Conservation (phyloP, 805 yeast genomes). For the Novakomyces olei region DNA sequence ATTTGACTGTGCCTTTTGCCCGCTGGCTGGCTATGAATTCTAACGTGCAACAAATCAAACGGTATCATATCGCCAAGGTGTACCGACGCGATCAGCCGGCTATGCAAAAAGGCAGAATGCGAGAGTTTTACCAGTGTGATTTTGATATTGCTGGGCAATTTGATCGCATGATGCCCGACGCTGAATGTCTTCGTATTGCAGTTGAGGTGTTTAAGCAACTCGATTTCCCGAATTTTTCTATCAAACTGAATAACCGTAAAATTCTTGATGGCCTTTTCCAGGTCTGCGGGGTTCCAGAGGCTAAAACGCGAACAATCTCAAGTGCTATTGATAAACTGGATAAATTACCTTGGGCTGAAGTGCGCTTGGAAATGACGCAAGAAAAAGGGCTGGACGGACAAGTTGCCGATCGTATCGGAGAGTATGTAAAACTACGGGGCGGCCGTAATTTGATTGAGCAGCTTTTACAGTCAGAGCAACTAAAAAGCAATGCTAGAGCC, state of each 20-base stretch:
- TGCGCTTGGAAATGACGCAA: constrained; percentile 70
- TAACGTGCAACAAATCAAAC: constrained; percentile 65
- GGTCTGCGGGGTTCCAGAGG: constrained; percentile 83
- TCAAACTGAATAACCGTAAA: constrained; percentile 88
- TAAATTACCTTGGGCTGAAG: constrained; percentile 87
- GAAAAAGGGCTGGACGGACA: constrained; percentile 81
- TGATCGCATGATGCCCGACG: constrained; percentile 90
- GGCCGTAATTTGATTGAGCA: constrained; percentile 23
- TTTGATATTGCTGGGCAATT: constrained; percentile 87
- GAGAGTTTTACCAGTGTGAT: constrained; percentile 98
- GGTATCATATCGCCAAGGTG: constrained; percentile 94
- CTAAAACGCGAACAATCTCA: constrained; percentile 79
- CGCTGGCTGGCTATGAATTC: constrained; percentile 85
- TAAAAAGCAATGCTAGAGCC: constrained; percentile 49
- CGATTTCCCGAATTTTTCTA: constrained; percentile 73
- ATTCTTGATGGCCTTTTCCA: constrained; percentile 87
- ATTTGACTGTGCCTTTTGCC: constrained; percentile 95
- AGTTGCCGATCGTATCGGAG: constrained; percentile 84
- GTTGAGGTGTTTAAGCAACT: constrained; percentile 68
- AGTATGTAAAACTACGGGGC: constrained; percentile 71
- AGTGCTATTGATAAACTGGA: constrained; percentile 94
- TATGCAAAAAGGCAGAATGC: constrained; percentile 98
- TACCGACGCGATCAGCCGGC: constrained; percentile 99
- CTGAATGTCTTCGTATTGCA: constrained; percentile 60
- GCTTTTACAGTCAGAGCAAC: constrained; percentile 34